Base-by-base conservation (phyloP, 441 rosid genomes). In the Gossypium davidsonii region DNA sequence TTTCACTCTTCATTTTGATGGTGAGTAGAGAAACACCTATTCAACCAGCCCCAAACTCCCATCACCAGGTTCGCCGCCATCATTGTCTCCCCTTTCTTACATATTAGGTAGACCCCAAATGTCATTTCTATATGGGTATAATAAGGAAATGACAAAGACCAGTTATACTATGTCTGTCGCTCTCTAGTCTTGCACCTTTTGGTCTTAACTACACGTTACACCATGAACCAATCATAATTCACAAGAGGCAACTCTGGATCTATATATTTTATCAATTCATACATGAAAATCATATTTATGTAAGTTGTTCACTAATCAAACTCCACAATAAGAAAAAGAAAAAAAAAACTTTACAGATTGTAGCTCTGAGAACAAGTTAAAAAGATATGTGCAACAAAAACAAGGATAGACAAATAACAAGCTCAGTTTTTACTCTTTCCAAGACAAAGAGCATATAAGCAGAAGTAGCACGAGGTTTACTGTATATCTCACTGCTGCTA, bases 401-500 rank as follows among this genome's bases (percentile, higher is more conserved):
- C 76, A 52, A 68, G 46, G 60, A 26, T 49, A 12, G 0, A 9
- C 59, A 67, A 26, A 51, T 15, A 51, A 49, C 71, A 52, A 51
- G 65, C 78, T 72, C 53, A 7, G 48, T 34, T 28, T 34, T 28
- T 15, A 39, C 23, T 39, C 64, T 52, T 46, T 44, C 49, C 42
- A 69, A 53, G 74, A 73, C 73, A 28, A 71, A 49, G 26, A 34
- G 71, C 60, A 73, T 78, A 23, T 79, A 71, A 42, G 67, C 79
- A 65, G 78, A 60, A 75, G 20, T 71, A 72, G 71, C 8, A 26
- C 18, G 28, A 73, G 28, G 44, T 25, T 31, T 51, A 59, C 49
- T 9, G 11, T 20, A 4, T 53, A 39, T 56, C 46, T 53, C 52
- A 12, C 53, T 55, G 62, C 55, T 37, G n/a, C 58, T 3, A n/a